phyloP scores from a whole-genome alignment of 805 yeast species.

The Kuraishia ogatae region DNA sequence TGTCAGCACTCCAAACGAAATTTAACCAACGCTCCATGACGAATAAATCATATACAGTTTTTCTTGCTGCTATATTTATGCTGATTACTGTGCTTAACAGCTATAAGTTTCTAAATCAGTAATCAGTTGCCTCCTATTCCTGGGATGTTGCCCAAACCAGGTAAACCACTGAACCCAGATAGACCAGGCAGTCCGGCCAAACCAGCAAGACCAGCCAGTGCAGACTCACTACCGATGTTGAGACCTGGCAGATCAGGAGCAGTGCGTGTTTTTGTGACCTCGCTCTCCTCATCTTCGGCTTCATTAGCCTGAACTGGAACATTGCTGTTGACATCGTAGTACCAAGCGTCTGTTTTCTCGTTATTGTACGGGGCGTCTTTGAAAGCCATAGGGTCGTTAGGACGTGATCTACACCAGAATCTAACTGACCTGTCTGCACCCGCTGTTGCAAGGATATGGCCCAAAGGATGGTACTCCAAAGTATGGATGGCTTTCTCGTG shows the following conservation, averaged over 20 bases:
- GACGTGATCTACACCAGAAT: slow-evolving; percentile 91
- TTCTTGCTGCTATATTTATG: too few relatives aligned
- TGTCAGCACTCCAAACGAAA: not conserved
- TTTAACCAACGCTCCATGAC: not conserved
- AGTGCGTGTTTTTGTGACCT: not conserved
- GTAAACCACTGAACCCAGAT: not conserved
- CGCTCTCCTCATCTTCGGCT: not conserved
- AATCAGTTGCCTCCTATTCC: not conserved
- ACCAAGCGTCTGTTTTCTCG: slow-evolving; percentile 51
- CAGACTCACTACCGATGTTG: not conserved
- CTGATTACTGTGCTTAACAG: too few relatives aligned
- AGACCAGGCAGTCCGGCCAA: not conserved
- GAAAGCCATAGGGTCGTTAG: slow-evolving; percentile 77
- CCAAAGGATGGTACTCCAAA: slow-evolving; percentile 87
- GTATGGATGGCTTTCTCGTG: slow-evolving; percentile 92
- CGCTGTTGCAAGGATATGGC: slow-evolving; percentile 85
- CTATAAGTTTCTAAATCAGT: too few relatives aligned
- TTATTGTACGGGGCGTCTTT: slow-evolving; percentile 40
- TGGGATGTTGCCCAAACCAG: slow-evolving; percentile 1
- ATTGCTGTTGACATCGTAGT: slow-evolving; percentile 23
- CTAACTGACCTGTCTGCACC: slow-evolving; percentile 90
- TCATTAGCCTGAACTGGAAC: slow-evolving; percentile 12
- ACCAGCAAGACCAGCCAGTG: not conserved
- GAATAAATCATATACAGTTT: not conserved
- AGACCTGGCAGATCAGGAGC: slow-evolving; percentile 1